These are phyloP conservation scores for Phoenix dactylifera DNA, from an alignment of 176 grass and related monocot genomes.

Conservation along the genomic window DNA sequence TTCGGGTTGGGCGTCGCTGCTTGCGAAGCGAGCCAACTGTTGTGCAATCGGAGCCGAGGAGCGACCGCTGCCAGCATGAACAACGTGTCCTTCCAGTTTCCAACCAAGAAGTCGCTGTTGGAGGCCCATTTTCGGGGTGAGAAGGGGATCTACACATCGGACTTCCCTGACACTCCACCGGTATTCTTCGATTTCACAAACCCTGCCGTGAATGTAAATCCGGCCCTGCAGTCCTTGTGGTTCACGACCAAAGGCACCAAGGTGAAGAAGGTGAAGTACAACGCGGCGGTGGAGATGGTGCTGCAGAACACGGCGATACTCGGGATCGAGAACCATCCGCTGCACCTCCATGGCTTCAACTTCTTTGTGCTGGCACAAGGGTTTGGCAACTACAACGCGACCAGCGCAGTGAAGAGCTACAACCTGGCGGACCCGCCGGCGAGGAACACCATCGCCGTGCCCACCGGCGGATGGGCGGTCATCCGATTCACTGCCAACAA, in stretches of 20 bases:
- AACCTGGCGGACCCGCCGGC: constrained; percentile 53
- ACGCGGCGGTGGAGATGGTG: no score
- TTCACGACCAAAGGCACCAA: no score
- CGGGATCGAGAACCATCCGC: no score
- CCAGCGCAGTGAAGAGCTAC: constrained; percentile 14
- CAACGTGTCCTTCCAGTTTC: neutral
- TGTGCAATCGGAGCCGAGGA: constrained; percentile 31
- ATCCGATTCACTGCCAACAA: constrained; percentile 51
- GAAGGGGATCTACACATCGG: constrained; percentile 36
- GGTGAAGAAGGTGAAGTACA: no score
- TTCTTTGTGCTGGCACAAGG: no score
- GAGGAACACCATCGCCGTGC: constrained; percentile 74
- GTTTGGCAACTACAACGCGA: no score
- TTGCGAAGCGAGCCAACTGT: constrained; percentile 30
- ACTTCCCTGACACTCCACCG: constrained; percentile 47
- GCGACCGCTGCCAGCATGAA: no score
- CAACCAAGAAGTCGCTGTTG: constrained; percentile 30
- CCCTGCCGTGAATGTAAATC: neutral
- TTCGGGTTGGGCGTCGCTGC: constrained; percentile 28
- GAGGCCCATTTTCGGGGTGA: constrained; percentile 22
- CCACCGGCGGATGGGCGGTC: constrained; percentile 46
- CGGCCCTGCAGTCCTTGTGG: neutral
- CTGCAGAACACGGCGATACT: no score
- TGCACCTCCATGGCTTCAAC: no score
- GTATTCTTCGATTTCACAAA: constrained; percentile 43